These are phyloP conservation scores for Iris macrosiphon DNA, from an alignment of 106 monocot genomes.

Conservation along the genomic window DNA sequence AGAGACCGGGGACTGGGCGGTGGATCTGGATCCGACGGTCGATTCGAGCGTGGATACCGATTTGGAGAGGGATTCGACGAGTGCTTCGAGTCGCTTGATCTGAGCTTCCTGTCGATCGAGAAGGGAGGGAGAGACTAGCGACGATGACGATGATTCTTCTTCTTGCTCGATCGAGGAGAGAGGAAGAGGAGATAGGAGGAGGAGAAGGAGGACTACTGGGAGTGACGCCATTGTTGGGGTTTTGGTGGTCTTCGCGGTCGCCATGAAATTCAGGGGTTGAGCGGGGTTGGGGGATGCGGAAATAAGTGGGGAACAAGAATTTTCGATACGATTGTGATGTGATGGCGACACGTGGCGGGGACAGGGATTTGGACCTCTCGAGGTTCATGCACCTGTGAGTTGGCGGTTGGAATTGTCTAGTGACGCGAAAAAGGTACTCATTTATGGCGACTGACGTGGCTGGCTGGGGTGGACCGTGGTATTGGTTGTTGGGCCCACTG, in stretches of 20 bases:
- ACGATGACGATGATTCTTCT: neutral
- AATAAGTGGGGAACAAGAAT: neutral
- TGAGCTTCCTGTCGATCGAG: slow-evolving; percentile 65
- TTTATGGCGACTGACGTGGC: too few relatives aligned
- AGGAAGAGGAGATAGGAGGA: neutral
- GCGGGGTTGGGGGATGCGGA: neutral
- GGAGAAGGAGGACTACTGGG: slow-evolving; percentile 11
- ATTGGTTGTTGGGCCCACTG: too few relatives aligned
- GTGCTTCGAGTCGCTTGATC: slow-evolving; percentile 54
- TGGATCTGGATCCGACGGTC: slow-evolving; percentile 12
- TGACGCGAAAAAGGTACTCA: too few relatives aligned
- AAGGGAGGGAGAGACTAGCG: slow-evolving; percentile 5
- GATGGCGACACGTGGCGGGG: neutral
- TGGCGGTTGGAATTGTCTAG: too few relatives aligned
- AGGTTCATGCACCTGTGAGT: slow-evolving; percentile 8
- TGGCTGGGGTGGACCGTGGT: too few relatives aligned
- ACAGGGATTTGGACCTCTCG: neutral
- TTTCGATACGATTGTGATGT: neutral
- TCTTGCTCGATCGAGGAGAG: neutral
- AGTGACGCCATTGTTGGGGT: slow-evolving; percentile 11
- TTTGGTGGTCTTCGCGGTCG: neutral
- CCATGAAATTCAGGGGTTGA: neutral
- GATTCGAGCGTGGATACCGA: slow-evolving; percentile 47
- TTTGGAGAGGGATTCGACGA: slow-evolving; percentile 48
- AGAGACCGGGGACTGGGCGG: neutral